Base-by-base conservation (phyloP, 306 rosid species). In the Cicer chorassanicum region DNA sequence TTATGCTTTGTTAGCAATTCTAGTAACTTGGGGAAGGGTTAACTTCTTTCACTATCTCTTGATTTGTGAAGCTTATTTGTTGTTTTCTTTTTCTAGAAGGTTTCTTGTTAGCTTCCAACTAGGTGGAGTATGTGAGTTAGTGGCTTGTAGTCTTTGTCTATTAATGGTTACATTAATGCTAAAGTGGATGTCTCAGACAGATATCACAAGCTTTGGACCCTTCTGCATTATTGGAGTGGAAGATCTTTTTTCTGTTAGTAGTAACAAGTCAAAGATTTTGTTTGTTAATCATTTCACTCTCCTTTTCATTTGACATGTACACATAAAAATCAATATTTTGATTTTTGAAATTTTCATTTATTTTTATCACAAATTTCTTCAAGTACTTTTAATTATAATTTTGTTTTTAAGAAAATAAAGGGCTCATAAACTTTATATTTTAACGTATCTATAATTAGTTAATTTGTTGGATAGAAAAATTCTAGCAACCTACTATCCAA, bases 1-100 rank as follows among this genome's bases (percentile, higher is more conserved):
- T 65, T 9, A 65, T 79, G 74, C 81, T 73, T 75, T 80, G 24
- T 5, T 57, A 15, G 50, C 76, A 76, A 38, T 43, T 24, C 6
- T 46, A 50, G 54, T 77, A 36, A 72, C 84, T 81, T 78, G 83
- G 60, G 65, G 72, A 62, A 83, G 50, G 80, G 79, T 66, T 83
- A 64, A 72, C 84, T 60, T 84, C 5, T 63, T 24, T 61, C 21
- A 50, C 42, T 56, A 48, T 69, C 68, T 45, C 4, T 12, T 10
- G 40, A 42, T 19, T 18, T 60, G 45, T 21, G 12, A 80, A 65
- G 12, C 64, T 72, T 50, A 63, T 4, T 36, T 15, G 46, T 36
- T 15, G 46, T 38, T 62, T 59, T 81, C 62, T 65, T 42, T 77
- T 73, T 55, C 40, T n/a, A 64, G 62, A 24, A 75, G 65, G 78